Evolutionary conservation across 495 filamentous ascomycete genomes (phyloP).

Genomic region (Lophiostoma macrostomum): DNA sequence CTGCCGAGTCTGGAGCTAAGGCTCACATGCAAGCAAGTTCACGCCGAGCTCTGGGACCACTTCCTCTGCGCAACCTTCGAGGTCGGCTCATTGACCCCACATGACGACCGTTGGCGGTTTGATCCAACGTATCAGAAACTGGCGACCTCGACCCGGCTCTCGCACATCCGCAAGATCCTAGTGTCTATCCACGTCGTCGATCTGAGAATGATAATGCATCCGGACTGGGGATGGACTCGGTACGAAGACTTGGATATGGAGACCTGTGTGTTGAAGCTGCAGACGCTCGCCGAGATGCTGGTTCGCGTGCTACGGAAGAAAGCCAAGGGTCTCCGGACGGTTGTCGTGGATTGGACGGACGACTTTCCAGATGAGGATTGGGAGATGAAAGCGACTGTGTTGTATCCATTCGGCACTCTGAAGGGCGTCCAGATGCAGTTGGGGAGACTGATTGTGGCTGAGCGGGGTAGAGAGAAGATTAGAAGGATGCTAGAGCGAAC

Average conservation of each 20-base stretch:
- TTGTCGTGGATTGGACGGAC: slow-evolving; percentile 5
- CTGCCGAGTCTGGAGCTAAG: neutral
- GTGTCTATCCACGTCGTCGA: neutral
- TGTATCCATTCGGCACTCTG: slow-evolving; percentile 1
- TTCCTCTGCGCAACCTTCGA: neutral
- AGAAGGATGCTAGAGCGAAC: too few species aligned
- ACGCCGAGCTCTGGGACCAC: neutral
- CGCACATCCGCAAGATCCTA: neutral
- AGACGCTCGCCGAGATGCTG: neutral
- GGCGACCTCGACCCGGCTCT: neutral
- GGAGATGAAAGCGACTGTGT: neutral
- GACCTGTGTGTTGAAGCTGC: neutral
- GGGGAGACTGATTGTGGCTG: neutral
- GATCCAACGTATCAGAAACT: slow-evolving; percentile 1
- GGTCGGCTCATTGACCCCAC: neutral
- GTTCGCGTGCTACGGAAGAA: neutral
- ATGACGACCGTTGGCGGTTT: neutral
- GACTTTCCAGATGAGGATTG: neutral
- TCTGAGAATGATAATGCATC: too few species aligned
- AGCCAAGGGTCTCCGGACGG: neutral
- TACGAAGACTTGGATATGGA: neutral
- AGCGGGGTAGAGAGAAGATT: too few species aligned
- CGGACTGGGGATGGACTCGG: too few species aligned
- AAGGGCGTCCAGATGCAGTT: neutral
- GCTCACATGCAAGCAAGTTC: neutral